These are phyloP conservation scores for Candida takata DNA, from an alignment of 805 yeast genomes.

Conservation along the genomic window DNA sequence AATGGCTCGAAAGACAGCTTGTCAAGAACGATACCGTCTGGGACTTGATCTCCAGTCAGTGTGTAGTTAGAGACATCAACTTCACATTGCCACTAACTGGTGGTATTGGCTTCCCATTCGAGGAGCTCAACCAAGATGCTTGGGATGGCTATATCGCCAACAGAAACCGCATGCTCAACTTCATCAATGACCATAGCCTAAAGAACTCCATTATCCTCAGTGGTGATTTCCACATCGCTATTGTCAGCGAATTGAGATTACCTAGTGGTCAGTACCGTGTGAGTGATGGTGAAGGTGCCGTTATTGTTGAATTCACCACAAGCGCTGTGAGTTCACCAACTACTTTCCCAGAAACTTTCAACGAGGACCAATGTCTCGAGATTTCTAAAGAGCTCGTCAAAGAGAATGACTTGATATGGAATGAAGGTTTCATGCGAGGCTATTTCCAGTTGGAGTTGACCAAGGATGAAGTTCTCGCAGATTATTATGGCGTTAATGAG, in stretches of 20 bases:
- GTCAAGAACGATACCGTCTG: slow-evolving; percentile 11
- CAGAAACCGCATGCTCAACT: slow-evolving; percentile 16
- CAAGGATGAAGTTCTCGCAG: slow-evolving; percentile 1
- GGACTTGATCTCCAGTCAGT: slow-evolving; percentile 15
- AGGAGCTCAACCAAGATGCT: slow-evolving; percentile 18
- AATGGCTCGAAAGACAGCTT: slow-evolving; percentile 19
- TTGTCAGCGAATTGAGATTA: slow-evolving; percentile 17
- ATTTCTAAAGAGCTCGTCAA: slow-evolving; percentile 2
- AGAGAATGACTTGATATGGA: slow-evolving; percentile 9
- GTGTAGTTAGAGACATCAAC: slow-evolving; percentile 11
- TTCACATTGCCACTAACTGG: slow-evolving; percentile 9
- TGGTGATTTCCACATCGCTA: slow-evolving; percentile 24
- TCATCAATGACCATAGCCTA: slow-evolving; percentile 11
- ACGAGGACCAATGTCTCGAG: no score
- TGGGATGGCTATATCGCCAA: slow-evolving; percentile 24
- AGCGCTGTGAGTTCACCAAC: slow-evolving; percentile 22
- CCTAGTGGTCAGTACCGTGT: slow-evolving; percentile 11
- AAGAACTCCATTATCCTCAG: slow-evolving; percentile 16
- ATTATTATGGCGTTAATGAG: slow-evolving; percentile 10
- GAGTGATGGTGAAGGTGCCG: slow-evolving; percentile 19
- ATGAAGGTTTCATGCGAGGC: slow-evolving; percentile 13
- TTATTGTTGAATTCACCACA: slow-evolving; percentile 21
- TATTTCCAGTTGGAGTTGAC: slow-evolving; percentile 4
- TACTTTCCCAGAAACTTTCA: slow-evolving; percentile 11
- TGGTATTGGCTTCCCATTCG: slow-evolving; percentile 17